These are phyloP conservation scores for Eutypella sp. DNA, from an alignment of 2,329 filamentous ascomycete genomes.

Conservation along the genomic window DNA sequence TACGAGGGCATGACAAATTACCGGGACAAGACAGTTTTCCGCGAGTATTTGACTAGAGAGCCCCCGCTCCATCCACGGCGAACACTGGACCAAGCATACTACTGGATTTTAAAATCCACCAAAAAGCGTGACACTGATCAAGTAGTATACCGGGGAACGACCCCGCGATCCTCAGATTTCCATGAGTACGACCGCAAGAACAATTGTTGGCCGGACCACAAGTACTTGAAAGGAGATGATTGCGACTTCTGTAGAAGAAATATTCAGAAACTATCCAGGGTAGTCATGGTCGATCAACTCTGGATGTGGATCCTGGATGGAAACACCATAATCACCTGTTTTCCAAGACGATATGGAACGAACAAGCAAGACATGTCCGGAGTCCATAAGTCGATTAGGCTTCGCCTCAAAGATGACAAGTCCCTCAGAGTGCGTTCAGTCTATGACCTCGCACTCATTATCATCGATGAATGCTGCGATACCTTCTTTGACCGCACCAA, in stretches of 20 bases:
- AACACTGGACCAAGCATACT: slow-evolving; percentile 43
- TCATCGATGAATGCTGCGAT: slow-evolving; percentile 36
- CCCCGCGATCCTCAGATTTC: slow-evolving; percentile 12
- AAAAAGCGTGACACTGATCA: slow-evolving; percentile 35
- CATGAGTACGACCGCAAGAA: slow-evolving; percentile 14
- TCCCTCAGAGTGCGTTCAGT: slow-evolving; percentile 15
- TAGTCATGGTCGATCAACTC: slow-evolving; percentile 40
- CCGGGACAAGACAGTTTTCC: slow-evolving; percentile 6
- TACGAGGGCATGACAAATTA: slow-evolving; percentile 9
- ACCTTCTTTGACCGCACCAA: slow-evolving; percentile 36
- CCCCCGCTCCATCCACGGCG: slow-evolving; percentile 38
- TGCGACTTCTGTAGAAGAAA: slow-evolving; percentile 11
- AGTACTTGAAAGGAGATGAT: slow-evolving; percentile 1
- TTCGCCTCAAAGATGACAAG: slow-evolving; percentile 18
- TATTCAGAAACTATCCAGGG: slow-evolving; percentile 14
- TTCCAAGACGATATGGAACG: slow-evolving; percentile 37
- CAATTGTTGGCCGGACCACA: slow-evolving; percentile 1
- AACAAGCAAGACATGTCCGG: slow-evolving; percentile 35
- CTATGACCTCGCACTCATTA: slow-evolving; percentile 22
- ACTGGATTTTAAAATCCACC: slow-evolving; percentile 36
- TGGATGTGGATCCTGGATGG: slow-evolving; percentile 39
- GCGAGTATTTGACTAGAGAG: slow-evolving; percentile 15
- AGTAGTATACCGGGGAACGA: slow-evolving; percentile 36
- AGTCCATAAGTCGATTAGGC: slow-evolving; percentile 36
- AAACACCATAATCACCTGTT: slow-evolving; percentile 34